A percentile compares a stretch with the other conserved stretches of the same genome.
Conservation (phyloP, 176 grass and related monocot species). For the Bolboschoenus planiculmis region DNA sequence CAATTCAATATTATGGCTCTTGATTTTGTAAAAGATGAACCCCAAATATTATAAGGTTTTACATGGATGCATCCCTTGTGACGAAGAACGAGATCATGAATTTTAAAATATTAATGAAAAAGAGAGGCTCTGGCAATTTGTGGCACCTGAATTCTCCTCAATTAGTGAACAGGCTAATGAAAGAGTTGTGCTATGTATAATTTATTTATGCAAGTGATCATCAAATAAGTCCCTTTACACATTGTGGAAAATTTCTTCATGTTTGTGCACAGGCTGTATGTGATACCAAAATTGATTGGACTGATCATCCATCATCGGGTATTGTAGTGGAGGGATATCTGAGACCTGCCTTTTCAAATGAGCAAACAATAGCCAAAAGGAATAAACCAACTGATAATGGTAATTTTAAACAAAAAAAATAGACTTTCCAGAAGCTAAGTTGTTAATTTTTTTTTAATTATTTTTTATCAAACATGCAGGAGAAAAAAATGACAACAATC, state of each 20-base stretch:
- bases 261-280: slow-evolving; percentile 35
- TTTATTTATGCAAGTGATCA: background rate
- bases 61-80: background rate
- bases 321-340: slow-evolving; percentile 73
- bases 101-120: background rate
- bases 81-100: background rate
- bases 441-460: slow-evolving; percentile 3
- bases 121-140: background rate
- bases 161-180: background rate
- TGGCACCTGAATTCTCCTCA: background rate
- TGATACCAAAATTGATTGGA: slow-evolving; percentile 67
- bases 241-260: background rate
- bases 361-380: slow-evolving; percentile 55
- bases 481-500: slow-evolving; percentile 33
- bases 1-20: background rate
- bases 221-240: background rate
- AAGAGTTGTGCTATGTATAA: background rate
- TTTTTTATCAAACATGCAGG: slow-evolving; percentile 26
- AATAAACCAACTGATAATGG: slow-evolving; percentile 34
- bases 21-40: background rate
- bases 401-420: background rate
- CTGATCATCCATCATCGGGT: slow-evolving; percentile 71
- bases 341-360: slow-evolving; percentile 72
- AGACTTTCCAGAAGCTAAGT: background rate
- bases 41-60: background rate